phyloP scores from a whole-genome alignment of 495 filamentous ascomycete species.

The Aspergillus kassunensis region DNA sequence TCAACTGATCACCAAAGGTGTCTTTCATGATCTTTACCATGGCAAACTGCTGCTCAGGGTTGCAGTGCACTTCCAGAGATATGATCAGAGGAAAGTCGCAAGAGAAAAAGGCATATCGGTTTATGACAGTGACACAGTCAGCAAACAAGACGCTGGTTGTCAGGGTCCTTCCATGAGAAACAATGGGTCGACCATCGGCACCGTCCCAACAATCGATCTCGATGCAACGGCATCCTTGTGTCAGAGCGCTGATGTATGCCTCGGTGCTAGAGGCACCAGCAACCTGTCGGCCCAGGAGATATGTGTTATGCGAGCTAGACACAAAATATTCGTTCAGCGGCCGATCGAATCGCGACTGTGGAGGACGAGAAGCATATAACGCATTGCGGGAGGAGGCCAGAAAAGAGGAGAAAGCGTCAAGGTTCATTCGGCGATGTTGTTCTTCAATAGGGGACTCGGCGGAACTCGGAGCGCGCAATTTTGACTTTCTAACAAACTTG shows the following conservation, averaged over 20 bases:
- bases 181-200: conserved; percentile 74
- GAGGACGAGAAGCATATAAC: conserved; percentile 50
- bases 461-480: conserved; percentile 44
- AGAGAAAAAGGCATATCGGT: conserved; percentile 83
- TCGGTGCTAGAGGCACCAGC: conserved; percentile 86
- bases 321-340: conserved; percentile 98
- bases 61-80: conserved; percentile 94
- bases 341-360: conserved; percentile 62
- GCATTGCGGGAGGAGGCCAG: conserved; percentile 70
- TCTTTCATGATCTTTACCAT: conserved; percentile 92
- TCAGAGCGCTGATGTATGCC: conserved; percentile 86
- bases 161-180: conserved; percentile 85
- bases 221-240: conserved; percentile 86
- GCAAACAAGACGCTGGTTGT: conserved; percentile 81
- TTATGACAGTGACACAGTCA: conserved; percentile 88
- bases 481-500: conserved; percentile 64
- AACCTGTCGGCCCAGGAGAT: conserved; percentile 86
- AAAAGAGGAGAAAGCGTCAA: conserved; percentile 70
- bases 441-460: conserved; percentile 32
- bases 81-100: conserved; percentile 84
- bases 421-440: conserved; percentile 56
- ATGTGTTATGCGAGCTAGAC: conserved; percentile 97
- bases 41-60: conserved; percentile 68
- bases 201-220: conserved; percentile 99
- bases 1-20: conserved; percentile 70